Evolutionary conservation across 129 eudicot genomes (phyloP), one percentile per base, ranked within the genome.

Genomic region (Chrysanthemum seticuspe): DNA sequence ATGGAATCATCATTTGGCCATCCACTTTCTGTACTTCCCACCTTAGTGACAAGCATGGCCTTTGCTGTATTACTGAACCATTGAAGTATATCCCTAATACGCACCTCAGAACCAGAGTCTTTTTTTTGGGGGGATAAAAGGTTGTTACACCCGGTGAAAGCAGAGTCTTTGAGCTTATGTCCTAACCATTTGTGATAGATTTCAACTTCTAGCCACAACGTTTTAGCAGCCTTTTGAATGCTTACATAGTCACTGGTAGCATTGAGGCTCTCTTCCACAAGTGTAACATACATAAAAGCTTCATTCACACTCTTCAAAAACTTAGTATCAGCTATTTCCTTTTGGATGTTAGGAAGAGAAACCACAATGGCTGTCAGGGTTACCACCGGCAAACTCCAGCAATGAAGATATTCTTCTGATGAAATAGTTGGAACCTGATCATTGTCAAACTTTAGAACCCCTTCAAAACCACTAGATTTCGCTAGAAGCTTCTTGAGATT

Each of bases 321-420:
- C 36, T 31, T 4, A 12, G 1, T 45, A 6, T 75, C 45, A 18
- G 40, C 47, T 13, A 2, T 27, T 14, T 60, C 2, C 4, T 34
- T 57, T 18, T 16, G 27, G 50, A 72, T 63, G 13, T 57, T 62
- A 5, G 89, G 79, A 27, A 85, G 84, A 19, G 86, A 74, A 45
- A 81, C 4, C 2, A 84, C 80, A 5, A 85, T 81, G 61, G 80
- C 59, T 21, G 89, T 80, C 9, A 85, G 61, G 13, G 83, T 85
- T 16, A 75, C 84, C 29, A 85, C 61, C 2, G 86, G 76, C 18
- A 85, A 71, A 57, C 81, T 36, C 89, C 86, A 81, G 14, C 86
- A 75, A 62, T 76, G 13, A 16, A 74, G 74, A 25, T 44, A 71
- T 4, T 81, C 70, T 65, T 70, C 62, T 16, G 71, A n/a, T 55